These are phyloP conservation scores for Fomitopsis serialis DNA, from an alignment of 768 basidiomycete genomes.

Conservation along the genomic window DNA sequence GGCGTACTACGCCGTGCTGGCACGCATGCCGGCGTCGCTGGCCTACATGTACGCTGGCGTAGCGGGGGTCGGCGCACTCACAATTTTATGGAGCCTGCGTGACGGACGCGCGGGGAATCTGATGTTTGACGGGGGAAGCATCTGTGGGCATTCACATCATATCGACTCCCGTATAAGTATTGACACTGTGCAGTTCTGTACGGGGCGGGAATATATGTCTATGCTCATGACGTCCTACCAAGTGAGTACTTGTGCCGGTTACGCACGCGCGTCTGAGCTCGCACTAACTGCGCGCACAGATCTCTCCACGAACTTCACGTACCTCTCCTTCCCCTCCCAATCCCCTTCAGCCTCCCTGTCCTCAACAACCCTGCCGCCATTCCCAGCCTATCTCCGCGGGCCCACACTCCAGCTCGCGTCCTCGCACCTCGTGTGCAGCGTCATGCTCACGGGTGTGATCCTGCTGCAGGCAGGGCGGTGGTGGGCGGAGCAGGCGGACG, in stretches of 20 bases:
- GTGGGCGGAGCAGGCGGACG: constrained; percentile 77
- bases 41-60: constrained; percentile 55
- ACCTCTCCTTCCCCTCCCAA: constrained; percentile 37
- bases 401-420: constrained; percentile 78
- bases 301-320: constrained; percentile 52
- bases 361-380: constrained; percentile 43
- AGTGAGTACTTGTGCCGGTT: constrained; percentile 41
- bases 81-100: constrained; percentile 72
- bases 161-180: background rate
- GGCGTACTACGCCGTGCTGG: constrained; percentile 73
- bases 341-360: background rate
- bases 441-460: constrained; percentile 82
- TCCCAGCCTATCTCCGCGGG: constrained; percentile 56
- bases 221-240: constrained; percentile 72
- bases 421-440: constrained; percentile 80
- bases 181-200: constrained; percentile 57
- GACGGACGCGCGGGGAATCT: constrained; percentile 78
- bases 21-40: constrained; percentile 54
- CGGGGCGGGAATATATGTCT: constrained; percentile 63
- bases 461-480: constrained; percentile 78
- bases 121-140: constrained; percentile 90
- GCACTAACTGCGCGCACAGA: constrained; percentile 30
- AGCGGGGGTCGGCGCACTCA: constrained; percentile 53
- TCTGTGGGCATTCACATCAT: constrained; percentile 48
- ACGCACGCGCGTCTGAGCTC: background rate